phyloP scores from a whole-genome alignment of 257 asterid genomes.

The Forsythia viridissima region DNA sequence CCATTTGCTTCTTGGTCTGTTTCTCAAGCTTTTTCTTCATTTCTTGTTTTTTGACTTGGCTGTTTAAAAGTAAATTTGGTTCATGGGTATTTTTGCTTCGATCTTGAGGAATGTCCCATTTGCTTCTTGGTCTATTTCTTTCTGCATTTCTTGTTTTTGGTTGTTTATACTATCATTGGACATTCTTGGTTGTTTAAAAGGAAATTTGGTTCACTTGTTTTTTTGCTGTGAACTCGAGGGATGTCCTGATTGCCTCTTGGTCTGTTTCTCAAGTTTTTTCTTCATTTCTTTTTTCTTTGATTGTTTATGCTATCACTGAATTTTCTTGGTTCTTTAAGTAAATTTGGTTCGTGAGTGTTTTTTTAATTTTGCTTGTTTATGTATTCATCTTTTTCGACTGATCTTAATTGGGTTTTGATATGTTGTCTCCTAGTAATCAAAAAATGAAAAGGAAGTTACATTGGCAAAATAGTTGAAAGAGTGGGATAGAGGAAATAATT shows the following conservation, averaged over 20 bases:
- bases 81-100: constrained; percentile 23
- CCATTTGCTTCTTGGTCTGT: constrained; percentile 98
- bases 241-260: background rate
- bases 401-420: background rate
- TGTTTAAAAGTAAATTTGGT: background rate
- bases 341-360: background rate
- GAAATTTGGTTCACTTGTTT: background rate
- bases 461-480: background rate
- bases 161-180: background rate
- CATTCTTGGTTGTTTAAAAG: background rate
- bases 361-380: background rate
- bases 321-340: background rate
- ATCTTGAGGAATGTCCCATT: constrained; percentile 89
- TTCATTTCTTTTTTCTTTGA: background rate
- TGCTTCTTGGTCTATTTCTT: constrained; percentile 86
- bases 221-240: background rate
- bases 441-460: background rate
- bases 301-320: background rate
- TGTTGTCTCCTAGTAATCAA: background rate
- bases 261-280: background rate
- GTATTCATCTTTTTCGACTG: background rate
- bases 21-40: background rate
- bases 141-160: background rate
- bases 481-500: background rate
- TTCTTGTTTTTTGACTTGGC: background rate